These are phyloP conservation scores for Pythium guiyangense DNA, from an alignment of 352 stramenopile species.

Conservation along the genomic window DNA sequence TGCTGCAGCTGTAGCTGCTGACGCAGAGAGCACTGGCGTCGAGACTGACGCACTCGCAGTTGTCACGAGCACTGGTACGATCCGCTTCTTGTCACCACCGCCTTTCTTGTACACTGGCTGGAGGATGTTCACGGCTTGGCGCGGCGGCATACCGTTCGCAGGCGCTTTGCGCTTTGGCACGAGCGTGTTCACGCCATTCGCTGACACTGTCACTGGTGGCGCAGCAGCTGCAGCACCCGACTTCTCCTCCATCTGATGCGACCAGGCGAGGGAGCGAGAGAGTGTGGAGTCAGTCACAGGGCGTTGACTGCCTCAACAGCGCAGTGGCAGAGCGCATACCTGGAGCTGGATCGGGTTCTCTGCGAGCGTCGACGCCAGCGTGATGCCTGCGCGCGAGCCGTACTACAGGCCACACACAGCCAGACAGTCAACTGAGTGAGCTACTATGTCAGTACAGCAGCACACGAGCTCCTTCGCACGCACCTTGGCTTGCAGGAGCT, in stretches of 20 bases:
- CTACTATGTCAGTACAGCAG: no score
- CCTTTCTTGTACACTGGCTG: constrained; percentile 35
- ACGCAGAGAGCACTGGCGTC: constrained; percentile 7
- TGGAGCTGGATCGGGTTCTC: constrained; percentile 80
- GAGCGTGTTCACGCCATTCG: constrained; percentile 37
- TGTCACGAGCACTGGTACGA: constrained; percentile 39
- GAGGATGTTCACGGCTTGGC: constrained; percentile 28
- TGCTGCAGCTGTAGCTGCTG: not conserved
- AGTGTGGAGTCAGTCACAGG: no score
- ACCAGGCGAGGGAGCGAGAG: no score
- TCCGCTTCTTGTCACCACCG: constrained; percentile 73
- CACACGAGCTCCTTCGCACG: no score
- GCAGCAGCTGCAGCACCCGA: constrained; percentile 14
- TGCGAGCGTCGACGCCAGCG: constrained; percentile 68
- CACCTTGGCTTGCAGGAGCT: constrained; percentile 77
- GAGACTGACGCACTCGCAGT: no score
- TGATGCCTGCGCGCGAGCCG: constrained; percentile 74
- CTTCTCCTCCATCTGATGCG: constrained; percentile 72
- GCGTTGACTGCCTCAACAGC: no score
- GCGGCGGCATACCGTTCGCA: constrained; percentile 9
- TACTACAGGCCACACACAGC: no score
- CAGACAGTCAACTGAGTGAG: no score
- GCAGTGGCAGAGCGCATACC: no score
- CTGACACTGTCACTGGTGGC: no score
- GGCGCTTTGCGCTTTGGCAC: constrained; percentile 63